Base-by-base conservation (phyloP, 805 yeast species). In the Candida adriatica region DNA sequence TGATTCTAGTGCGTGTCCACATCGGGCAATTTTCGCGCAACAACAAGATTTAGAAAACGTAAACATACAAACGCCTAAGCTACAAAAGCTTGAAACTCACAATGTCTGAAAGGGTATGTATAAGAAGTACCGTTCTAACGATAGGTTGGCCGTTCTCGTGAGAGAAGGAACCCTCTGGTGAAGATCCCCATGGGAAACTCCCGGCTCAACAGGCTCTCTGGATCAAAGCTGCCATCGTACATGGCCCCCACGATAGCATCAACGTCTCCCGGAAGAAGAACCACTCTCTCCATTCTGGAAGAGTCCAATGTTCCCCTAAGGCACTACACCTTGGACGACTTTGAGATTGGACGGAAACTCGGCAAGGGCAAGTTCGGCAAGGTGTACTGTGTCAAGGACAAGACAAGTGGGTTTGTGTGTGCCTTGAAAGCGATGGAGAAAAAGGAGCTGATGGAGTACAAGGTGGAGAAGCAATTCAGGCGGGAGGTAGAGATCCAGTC, bases 331-430 rank as follows among this genome's bases (percentile, higher is more conserved):
- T 55, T 77, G 15, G 58, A 63, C 18, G 92, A 84, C 50, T 90
- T 90, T 58, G 95, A 87, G 45, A 69, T 90, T 26, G 97, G 96
- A 13, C 71, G 78, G 33, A 77, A 80, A 35, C 66, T 90, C 29
- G 98, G 97, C 0, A 86, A 84, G 51, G 98, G 98, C 6, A 86
- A 87, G 55, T 78, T 88, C 48, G 98, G 98, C 7, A 77, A 75
- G 47, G 97, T 92, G 1, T 88, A 86, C 56, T 83, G 95, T 51
- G 96, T 81, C 7, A 68, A 70, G 34, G 96, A 87, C 53, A 77
- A 72, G 42, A 49, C 59, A 21, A 70, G 85, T 0, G 94, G 94
- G 2, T 83, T 73, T 51, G 66, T 90, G 2, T 84, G 94, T 54
- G 98, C 98, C 1, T 60, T 90, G 47, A 90, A 92, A 53, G 92